phyloP scores from a whole-genome alignment of 2,329 filamentous ascomycete species.

The Aspergillus carbonarius region DNA sequence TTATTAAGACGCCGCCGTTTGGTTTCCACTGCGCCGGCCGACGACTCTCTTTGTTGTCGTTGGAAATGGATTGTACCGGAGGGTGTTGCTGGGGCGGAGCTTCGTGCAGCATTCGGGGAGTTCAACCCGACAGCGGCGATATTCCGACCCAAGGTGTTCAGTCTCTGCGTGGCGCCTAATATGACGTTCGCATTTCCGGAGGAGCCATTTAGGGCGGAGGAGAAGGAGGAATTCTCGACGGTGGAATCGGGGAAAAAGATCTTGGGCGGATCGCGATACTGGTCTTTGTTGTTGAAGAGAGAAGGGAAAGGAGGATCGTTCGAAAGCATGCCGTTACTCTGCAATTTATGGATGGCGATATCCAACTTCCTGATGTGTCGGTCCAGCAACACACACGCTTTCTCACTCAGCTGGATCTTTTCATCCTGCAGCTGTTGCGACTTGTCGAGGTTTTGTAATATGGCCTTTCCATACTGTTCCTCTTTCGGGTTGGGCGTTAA shows the following conservation, averaged over 20 bases:
- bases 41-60: constrained; percentile 55
- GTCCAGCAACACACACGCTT: constrained; percentile 60
- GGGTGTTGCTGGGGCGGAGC: constrained; percentile 48
- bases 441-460: constrained; percentile 58
- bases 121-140: constrained; percentile 40
- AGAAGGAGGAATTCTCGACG: constrained; percentile 44
- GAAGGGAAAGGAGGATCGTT: constrained; percentile 61
- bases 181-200: constrained; percentile 57
- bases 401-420: constrained; percentile 61
- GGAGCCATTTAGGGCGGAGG: constrained; percentile 53
- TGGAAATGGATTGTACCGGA: constrained; percentile 42
- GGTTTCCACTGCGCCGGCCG: constrained; percentile 53
- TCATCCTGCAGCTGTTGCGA: constrained; percentile 61
- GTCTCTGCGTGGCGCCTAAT: constrained; percentile 51
- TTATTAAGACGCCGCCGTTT: constrained; percentile 60
- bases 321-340: constrained; percentile 59
- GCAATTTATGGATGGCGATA: constrained; percentile 59
- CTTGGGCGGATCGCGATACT: constrained; percentile 47
- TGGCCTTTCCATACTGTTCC: constrained; percentile 58
- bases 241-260: constrained; percentile 50
- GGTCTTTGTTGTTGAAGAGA: constrained; percentile 52
- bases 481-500: constrained; percentile 64
- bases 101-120: constrained; percentile 39
- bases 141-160: constrained; percentile 38
- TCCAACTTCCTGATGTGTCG: constrained; percentile 64